These are phyloP conservation scores for Basidioascus undulatus DNA, from an alignment of 768 basidiomycete species.

Conservation along the genomic window DNA sequence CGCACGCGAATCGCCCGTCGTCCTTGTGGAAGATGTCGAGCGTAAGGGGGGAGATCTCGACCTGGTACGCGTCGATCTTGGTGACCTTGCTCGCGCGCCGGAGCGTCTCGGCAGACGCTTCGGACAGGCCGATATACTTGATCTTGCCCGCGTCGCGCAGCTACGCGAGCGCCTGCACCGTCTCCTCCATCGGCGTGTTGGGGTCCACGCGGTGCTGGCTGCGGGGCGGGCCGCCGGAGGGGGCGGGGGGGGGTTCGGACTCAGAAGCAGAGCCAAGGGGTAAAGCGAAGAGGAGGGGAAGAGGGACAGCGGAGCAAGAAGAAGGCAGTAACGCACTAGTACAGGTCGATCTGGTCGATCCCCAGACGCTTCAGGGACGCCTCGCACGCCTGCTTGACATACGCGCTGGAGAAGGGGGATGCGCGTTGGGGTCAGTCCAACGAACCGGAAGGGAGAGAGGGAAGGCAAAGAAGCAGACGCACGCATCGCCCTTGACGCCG, in stretches of 20 bases:
- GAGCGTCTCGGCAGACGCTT: conserved; percentile 15
- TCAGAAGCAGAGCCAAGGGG: neutral
- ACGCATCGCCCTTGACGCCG: conserved; percentile 4
- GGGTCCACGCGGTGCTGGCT: conserved; percentile 14
- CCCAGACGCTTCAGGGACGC: conserved; percentile 9
- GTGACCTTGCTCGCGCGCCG: conserved; percentile 12
- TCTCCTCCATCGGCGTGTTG: conserved; percentile 12
- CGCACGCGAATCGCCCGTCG: too few species aligned
- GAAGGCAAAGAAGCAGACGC: too few species aligned
- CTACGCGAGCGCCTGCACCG: conserved; percentile 12
- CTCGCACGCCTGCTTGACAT: conserved; percentile 6
- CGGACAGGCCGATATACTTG: conserved; percentile 16
- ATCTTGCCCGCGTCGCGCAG: conserved; percentile 15
- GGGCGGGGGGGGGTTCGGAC: neutral
- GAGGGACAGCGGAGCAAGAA: neutral
- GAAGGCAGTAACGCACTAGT: conserved; percentile 5
- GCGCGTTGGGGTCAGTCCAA: too few species aligned
- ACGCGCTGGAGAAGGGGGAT: too few species aligned
- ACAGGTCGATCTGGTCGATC: conserved; percentile 7
- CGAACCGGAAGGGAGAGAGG: too few species aligned
- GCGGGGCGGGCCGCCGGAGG: neutral
- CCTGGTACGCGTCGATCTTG: conserved; percentile 16
- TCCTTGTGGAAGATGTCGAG: too few species aligned
- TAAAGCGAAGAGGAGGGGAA: neutral
- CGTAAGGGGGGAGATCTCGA: conserved; percentile 17